These are phyloP conservation scores for Raphanus hybrid DNA, from an alignment of 441 rosid species.

Conservation along the genomic window DNA sequence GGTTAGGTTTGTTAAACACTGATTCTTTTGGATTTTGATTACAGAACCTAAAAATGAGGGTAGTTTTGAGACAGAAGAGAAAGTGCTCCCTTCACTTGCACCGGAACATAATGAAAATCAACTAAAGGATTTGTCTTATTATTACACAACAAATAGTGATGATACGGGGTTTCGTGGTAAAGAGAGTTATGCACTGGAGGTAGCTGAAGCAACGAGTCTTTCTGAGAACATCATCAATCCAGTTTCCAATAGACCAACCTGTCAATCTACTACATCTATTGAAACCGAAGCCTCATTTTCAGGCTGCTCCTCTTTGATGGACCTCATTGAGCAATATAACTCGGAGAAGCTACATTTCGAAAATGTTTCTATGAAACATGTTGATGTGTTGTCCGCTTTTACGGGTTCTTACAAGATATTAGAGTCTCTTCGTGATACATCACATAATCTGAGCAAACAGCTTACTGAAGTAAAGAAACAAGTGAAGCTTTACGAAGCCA, in stretches of 20 bases:
- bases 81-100: background rate
- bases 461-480: background rate
- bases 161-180: slow-evolving; percentile 16
- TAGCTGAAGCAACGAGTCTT: background rate
- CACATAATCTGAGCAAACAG: background rate
- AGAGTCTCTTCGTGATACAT: background rate
- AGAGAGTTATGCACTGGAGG: background rate
- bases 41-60: slow-evolving; percentile 4
- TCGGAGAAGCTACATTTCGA: background rate
- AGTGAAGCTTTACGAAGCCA: slow-evolving; percentile 2
- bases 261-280: background rate
- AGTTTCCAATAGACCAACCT: background rate
- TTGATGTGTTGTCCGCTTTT: background rate
- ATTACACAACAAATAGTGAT: slow-evolving; percentile 11
- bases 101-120: background rate
- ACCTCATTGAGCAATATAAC: slow-evolving; percentile 1
- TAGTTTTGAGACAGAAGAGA: slow-evolving; percentile 4
- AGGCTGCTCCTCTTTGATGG: background rate
- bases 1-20: background rate
- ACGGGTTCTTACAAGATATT: background rate
- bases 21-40: slow-evolving; percentile 39
- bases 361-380: background rate
- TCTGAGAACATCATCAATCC: background rate
- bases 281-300: slow-evolving; percentile 6
- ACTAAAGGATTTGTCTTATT: slow-evolving; percentile 14